These are phyloP conservation scores for Gillenia trifoliata DNA, from an alignment of 306 rosid genomes.

Conservation along the genomic window DNA sequence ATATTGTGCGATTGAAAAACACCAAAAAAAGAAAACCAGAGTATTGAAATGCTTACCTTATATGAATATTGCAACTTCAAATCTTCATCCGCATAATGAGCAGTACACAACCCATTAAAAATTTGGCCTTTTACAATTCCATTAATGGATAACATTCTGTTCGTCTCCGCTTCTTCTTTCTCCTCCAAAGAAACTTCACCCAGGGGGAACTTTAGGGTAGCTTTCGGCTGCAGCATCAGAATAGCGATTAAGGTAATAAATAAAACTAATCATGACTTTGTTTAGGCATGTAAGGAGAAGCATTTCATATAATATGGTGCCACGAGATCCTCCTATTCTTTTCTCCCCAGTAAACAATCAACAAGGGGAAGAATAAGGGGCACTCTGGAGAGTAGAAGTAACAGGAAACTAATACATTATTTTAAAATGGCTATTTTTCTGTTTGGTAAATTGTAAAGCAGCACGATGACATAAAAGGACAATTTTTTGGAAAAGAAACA, in stretches of 20 bases:
- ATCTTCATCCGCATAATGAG: conserved; percentile 67
- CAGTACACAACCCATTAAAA: conserved; percentile 61
- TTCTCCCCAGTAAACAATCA: not conserved
- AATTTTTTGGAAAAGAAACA: not conserved
- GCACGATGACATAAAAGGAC: not conserved
- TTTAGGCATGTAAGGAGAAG: not conserved
- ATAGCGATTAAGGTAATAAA: not conserved
- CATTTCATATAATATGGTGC: not conserved
- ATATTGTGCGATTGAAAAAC: not conserved
- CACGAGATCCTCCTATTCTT: not conserved
- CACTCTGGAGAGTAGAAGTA: not conserved
- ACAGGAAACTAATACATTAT: not conserved
- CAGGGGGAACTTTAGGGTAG: conserved; percentile 75
- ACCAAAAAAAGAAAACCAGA: not conserved
- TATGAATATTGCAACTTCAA: conserved; percentile 62
- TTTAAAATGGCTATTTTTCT: not conserved
- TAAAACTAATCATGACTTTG: not conserved
- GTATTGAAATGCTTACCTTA: conserved; percentile 40
- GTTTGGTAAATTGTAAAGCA: not conserved
- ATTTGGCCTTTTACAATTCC: conserved; percentile 56
- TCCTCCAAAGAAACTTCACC: conserved; percentile 84
- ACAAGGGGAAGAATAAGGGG: not conserved
- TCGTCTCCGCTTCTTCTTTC: conserved; percentile 55
- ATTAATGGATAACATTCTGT: conserved; percentile 42
- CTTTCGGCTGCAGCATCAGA: conserved; percentile 66